phyloP scores from a whole-genome alignment of 129 eudicot genomes.

The Lactuca sativa region DNA sequence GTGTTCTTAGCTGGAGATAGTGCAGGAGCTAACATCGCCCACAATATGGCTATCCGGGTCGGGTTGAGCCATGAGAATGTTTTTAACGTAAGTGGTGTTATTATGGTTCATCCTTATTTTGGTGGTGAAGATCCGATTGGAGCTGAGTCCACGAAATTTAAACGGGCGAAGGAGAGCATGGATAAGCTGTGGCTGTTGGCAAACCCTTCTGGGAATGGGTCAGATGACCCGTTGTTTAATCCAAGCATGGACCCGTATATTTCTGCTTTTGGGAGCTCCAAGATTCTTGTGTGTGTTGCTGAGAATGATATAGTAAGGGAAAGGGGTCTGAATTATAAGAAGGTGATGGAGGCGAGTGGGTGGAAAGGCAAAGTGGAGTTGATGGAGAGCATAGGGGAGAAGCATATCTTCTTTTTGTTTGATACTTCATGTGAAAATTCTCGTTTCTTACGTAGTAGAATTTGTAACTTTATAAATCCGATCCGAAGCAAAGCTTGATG shows the following conservation, averaged over 20 bases:
- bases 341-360: slow-evolving; percentile 6
- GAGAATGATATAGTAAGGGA: slow-evolving; percentile 7
- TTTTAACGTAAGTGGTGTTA: slow-evolving; percentile 29
- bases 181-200: slow-evolving; percentile 25
- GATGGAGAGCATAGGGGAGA: slow-evolving; percentile 15
- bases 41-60: slow-evolving; percentile 35
- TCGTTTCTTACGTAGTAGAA: background rate
- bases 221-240: slow-evolving; percentile 12
- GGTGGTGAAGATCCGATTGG: slow-evolving; percentile 36
- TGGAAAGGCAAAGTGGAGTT: slow-evolving; percentile 14
- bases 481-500: background rate
- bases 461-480: background rate
- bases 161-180: background rate
- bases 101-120: slow-evolving; percentile 47
- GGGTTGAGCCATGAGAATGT: slow-evolving; percentile 3
- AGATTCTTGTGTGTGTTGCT: slow-evolving; percentile 13
- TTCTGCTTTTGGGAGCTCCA: slow-evolving; percentile 7
- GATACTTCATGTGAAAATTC: slow-evolving; percentile 3
- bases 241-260: background rate
- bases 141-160: background rate
- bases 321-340: slow-evolving; percentile 10
- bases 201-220: slow-evolving; percentile 18
- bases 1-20: slow-evolving; percentile 42
- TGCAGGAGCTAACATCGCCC: slow-evolving; percentile 47
- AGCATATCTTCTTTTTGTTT: slow-evolving; percentile 17